These are phyloP conservation scores for Epithele typhae DNA, from an alignment of 768 basidiomycete species.

Conservation along the genomic window DNA sequence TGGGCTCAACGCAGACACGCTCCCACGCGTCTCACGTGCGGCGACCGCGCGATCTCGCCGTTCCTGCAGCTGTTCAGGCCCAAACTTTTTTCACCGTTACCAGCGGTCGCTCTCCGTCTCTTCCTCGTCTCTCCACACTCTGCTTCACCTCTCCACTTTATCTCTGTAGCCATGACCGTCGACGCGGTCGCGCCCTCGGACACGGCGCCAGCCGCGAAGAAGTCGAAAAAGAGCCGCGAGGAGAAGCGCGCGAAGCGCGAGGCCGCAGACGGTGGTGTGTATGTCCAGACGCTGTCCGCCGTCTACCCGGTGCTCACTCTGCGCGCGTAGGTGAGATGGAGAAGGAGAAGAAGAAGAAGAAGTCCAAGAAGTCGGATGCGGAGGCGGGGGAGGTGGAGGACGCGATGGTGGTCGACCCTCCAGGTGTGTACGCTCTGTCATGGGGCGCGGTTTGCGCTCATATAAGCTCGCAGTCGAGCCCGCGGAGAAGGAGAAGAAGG, in stretches of 20 bases:
- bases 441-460: not conserved
- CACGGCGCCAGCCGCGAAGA: conserved; percentile 9
- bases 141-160: not conserved
- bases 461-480: not conserved
- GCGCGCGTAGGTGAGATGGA: conserved; percentile 6
- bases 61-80: not conserved
- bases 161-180: not conserved
- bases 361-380: not conserved
- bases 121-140: not conserved
- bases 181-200: not conserved
- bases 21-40: not conserved
- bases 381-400: not conserved
- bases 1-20: too few relatives aligned
- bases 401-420: conserved; percentile 2
- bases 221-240: conserved; percentile 15
- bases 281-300: conserved; percentile 8
- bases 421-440: not conserved
- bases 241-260: conserved; percentile 3
- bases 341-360: conserved; percentile 11
- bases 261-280: conserved; percentile 17
- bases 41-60: not conserved
- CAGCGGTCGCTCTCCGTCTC: not conserved
- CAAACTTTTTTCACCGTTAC: not conserved
- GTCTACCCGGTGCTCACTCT: not conserved
- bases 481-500: conserved; percentile 28